Evolutionary conservation across 371 early-diverging fungal genomes (phyloP).

Genomic region (Rhizopus microsporus): DNA sequence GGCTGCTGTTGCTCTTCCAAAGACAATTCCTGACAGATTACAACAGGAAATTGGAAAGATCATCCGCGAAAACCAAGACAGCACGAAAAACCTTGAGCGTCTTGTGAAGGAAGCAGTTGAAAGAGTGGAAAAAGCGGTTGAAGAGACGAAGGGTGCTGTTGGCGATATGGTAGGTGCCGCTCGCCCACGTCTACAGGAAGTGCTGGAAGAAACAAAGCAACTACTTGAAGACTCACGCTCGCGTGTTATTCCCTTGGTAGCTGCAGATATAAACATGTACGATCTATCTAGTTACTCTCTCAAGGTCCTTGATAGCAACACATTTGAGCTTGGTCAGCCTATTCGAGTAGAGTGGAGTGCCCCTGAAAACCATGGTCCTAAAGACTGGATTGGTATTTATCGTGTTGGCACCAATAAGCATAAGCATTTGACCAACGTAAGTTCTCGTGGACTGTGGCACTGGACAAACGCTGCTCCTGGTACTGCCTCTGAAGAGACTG

Average conservation of each 20-base stretch:
- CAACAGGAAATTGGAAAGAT: conserved; percentile 40
- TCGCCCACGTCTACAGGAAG: conserved; percentile 58
- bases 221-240: conserved; percentile 53
- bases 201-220: conserved; percentile 57
- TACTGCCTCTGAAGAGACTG: conserved; percentile 5
- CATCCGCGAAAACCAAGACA: conserved; percentile 38
- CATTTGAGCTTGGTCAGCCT: conserved; percentile 68
- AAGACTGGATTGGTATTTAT: conserved; percentile 95
- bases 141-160: conserved; percentile 57
- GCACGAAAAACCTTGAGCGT: conserved; percentile 55
- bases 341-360: conserved; percentile 75
- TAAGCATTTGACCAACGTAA: conserved; percentile 70
- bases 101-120: conserved; percentile 62
- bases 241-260: conserved; percentile 40
- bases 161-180: conserved; percentile 57
- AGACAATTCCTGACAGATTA: conserved; percentile 32
- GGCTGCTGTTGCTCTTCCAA: conserved; percentile 38
- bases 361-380: conserved; percentile 64
- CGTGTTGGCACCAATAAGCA: conserved; percentile 72
- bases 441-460: conserved; percentile 72
- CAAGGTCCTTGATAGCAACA: conserved; percentile 18
- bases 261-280: conserved; percentile 52
- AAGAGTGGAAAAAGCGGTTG: conserved; percentile 61
- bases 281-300: conserved; percentile 55
- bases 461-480: conserved; percentile 31